These are phyloP conservation scores for Mortierella alpina DNA, from an alignment of 192 early-diverging fungal species.

Conservation along the genomic window DNA sequence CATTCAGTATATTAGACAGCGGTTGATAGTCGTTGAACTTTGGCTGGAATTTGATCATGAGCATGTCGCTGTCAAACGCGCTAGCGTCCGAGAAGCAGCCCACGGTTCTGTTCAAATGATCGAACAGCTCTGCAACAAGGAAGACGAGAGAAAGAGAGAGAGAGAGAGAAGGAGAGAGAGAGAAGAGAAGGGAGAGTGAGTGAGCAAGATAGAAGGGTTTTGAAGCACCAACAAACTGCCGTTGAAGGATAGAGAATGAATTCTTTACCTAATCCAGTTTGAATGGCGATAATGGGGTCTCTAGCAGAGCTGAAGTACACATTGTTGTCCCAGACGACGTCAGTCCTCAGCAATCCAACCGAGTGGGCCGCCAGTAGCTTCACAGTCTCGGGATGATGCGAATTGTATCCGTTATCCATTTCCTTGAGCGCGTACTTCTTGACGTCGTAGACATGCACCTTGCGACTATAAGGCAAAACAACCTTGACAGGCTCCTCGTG, in stretches of 20 bases:
- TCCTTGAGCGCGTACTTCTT: conserved; percentile 9
- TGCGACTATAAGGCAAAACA: not conserved
- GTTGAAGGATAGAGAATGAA: not conserved
- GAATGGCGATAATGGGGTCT: conserved; percentile 11
- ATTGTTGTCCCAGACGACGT: conserved; percentile 13
- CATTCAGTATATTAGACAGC: not conserved
- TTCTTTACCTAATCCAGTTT: conserved; percentile 9
- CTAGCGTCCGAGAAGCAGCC: conserved; percentile 1
- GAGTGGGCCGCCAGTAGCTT: not conserved
- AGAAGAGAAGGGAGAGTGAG: not conserved
- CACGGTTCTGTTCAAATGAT: conserved; percentile 3
- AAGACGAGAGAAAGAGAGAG: not conserved
- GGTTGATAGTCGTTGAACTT: not conserved
- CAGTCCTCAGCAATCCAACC: conserved; percentile 1
- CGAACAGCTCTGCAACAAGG: conserved; percentile 7
- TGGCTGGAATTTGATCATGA: conserved; percentile 1
- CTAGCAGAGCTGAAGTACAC: not conserved
- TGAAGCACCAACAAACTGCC: not conserved
- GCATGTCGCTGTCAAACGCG: not conserved
- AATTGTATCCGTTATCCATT: not conserved
- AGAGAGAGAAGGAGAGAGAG: not conserved
- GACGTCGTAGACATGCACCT: conserved; percentile 25
- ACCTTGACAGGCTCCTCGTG: conserved; percentile 33
- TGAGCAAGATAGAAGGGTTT: not conserved
- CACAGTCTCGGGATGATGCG: not conserved